Evolutionary conservation across 768 basidiomycete species (phyloP).

Genomic region (Tylopilus felleus): DNA sequence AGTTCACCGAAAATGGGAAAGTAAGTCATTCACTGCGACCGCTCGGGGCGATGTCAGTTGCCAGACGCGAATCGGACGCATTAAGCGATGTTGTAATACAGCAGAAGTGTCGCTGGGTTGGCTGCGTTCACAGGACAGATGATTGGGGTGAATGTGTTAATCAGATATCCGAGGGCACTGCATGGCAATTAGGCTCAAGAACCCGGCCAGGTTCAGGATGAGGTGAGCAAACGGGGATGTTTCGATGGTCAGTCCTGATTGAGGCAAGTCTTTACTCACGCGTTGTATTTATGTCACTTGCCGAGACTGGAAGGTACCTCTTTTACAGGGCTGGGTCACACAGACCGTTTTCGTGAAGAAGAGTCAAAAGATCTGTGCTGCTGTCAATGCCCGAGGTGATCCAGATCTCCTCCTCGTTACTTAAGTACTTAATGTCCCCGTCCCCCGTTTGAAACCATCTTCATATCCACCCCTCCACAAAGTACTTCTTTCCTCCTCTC

Average conservation of each 20-base stretch:
- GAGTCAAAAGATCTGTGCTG: constrained; percentile 27
- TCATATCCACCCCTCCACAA: constrained; percentile 50
- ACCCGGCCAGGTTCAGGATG: constrained; percentile 16
- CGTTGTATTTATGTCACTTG: constrained; percentile 35
- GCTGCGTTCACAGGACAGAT: constrained; percentile 22
- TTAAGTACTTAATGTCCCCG: constrained; percentile 59
- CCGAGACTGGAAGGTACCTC: constrained; percentile 34
- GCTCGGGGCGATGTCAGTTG: constrained; percentile 7
- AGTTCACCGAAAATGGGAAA: not conserved
- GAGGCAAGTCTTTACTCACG: constrained; percentile 32
- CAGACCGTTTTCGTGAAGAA: constrained; percentile 35
- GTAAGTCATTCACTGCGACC: not conserved
- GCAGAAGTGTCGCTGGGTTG: constrained; percentile 26
- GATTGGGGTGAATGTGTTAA: constrained; percentile 26
- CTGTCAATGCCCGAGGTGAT: constrained; percentile 36
- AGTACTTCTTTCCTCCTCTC: constrained; percentile 35
- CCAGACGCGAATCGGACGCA: constrained; percentile 9
- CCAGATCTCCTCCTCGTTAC: constrained; percentile 42
- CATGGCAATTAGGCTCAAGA: constrained; percentile 36
- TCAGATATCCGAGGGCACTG: constrained; percentile 38
- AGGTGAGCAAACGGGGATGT: constrained; percentile 21
- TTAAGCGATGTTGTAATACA: constrained; percentile 8
- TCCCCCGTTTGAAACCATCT: constrained; percentile 37
- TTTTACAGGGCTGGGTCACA: constrained; percentile 33
- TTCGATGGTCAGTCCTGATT: constrained; percentile 19